Percentiles rank a stretch among this genome's conserved stretches.
Evolutionary conservation across 805 yeast species (phyloP).

Genomic region (Metschnikowia picachoensis): DNA sequence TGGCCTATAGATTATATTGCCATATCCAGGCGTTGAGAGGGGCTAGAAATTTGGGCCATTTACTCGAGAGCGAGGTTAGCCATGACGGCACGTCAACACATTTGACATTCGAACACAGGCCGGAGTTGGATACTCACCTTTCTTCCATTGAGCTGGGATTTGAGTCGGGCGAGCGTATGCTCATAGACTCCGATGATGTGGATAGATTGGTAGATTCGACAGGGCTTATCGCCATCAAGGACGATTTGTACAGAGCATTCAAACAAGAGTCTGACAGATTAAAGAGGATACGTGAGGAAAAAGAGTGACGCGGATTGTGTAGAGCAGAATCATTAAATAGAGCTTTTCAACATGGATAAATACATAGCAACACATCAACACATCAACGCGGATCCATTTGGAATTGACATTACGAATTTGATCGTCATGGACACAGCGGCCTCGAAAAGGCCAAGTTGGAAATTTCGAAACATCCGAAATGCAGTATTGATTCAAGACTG

Average conservation of each 20-base stretch:
- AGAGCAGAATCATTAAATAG: no score
- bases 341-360: no score
- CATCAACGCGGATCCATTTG: no score
- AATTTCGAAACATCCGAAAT: no score
- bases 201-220: slow-evolving; percentile 43
- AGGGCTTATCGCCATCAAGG: slow-evolving; percentile 41
- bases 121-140: slow-evolving; percentile 17
- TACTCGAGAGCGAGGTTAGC: slow-evolving; percentile 36
- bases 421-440: no score
- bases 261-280: slow-evolving; percentile 46
- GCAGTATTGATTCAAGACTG: no score
- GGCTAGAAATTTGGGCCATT: slow-evolving; percentile 58
- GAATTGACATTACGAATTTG: no score
- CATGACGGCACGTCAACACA: slow-evolving; percentile 9
- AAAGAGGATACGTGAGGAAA: neutral
- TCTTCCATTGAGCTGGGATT: neutral
- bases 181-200: slow-evolving; percentile 45
- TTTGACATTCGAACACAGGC: slow-evolving; percentile 13
- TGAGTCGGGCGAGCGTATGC: slow-evolving; percentile 28
- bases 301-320: neutral
- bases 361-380: no score
- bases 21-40: slow-evolving; percentile 78
- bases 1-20: slow-evolving; percentile 78
- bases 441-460: no score
- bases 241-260: slow-evolving; percentile 48